These are phyloP conservation scores for Daldinia concentrica DNA, from an alignment of 495 filamentous ascomycete species.

Conservation along the genomic window DNA sequence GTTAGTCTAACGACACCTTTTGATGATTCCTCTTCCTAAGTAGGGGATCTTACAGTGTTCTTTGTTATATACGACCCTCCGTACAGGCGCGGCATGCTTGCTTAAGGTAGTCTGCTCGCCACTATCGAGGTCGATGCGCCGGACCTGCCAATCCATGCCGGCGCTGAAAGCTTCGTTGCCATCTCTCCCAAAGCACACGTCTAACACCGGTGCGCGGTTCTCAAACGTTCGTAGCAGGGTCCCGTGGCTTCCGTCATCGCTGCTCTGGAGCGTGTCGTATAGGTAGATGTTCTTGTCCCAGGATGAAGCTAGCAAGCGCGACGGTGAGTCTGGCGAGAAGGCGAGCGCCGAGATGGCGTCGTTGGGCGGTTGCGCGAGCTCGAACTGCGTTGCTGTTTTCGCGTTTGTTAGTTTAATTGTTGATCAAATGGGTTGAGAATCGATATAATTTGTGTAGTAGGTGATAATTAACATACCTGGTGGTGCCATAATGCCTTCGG, in stretches of 20 bases:
- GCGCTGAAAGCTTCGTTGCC: conserved; percentile 84
- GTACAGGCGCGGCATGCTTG: conserved; percentile 79
- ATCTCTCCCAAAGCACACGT: conserved; percentile 88
- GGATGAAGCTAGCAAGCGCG: conserved; percentile 83
- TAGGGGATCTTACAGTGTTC: conserved; percentile 66
- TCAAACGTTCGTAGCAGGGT: conserved; percentile 74
- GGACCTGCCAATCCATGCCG: conserved; percentile 85
- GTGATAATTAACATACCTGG: conserved; percentile 44
- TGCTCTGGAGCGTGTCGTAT: conserved; percentile 71
- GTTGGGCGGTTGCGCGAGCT: conserved; percentile 77
- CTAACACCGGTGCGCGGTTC: conserved; percentile 86
- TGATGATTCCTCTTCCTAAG: background rate
- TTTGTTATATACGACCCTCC: conserved; percentile 81
- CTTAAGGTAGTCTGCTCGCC: conserved; percentile 78
- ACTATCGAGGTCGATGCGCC: conserved; percentile 77
- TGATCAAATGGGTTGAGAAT: background rate
- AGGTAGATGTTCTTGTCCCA: conserved; percentile 95
- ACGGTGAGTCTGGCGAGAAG: conserved; percentile 76
- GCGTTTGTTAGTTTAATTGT: conserved; percentile 27
- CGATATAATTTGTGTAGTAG: background rate
- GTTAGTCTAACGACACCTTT: conserved; percentile 13
- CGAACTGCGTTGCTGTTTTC: conserved; percentile 67
- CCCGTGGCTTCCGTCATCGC: conserved; percentile 66
- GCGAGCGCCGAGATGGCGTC: conserved; percentile 88
- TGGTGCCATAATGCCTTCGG: conserved; percentile 45